Evolutionary conservation across 2,329 filamentous ascomycete species (phyloP).

Genomic region (Triangularia setosa): DNA sequence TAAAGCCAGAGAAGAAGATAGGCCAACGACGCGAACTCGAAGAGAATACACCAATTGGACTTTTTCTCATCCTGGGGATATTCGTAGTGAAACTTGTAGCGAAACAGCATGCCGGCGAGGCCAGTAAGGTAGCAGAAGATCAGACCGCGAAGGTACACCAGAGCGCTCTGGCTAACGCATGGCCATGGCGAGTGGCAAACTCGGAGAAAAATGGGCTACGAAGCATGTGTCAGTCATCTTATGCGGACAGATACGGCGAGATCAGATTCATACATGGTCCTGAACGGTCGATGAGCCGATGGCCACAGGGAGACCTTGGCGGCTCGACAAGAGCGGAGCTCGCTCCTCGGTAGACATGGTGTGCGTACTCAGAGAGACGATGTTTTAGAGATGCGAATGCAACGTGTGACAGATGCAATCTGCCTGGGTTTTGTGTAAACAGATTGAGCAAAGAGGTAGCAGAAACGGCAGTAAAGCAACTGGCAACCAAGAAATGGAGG

Average conservation of each 20-base stretch:
- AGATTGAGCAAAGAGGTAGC: not conserved
- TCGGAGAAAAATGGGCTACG: constrained; percentile 48
- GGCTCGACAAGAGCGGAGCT: constrained; percentile 12
- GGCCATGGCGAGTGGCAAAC: constrained; percentile 50
- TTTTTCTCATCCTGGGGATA: constrained; percentile 33
- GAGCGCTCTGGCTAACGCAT: constrained; percentile 42
- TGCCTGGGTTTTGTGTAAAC: not conserved
- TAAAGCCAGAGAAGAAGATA: constrained; percentile 43
- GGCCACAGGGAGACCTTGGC: constrained; percentile 12
- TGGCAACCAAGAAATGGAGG: not conserved
- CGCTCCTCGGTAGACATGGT: constrained; percentile 10
- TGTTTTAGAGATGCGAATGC: not conserved
- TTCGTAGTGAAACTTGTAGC: constrained; percentile 40
- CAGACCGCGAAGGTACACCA: constrained; percentile 42
- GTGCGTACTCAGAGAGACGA: not conserved
- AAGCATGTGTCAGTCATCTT: constrained; percentile 16
- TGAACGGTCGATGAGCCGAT: constrained; percentile 14
- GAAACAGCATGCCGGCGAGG: constrained; percentile 39
- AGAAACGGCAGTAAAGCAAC: constrained; percentile 6
- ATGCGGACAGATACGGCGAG: not conserved
- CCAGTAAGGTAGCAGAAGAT: constrained; percentile 43
- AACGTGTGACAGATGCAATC: not conserved
- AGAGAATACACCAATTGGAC: constrained; percentile 41
- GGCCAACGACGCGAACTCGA: constrained; percentile 47
- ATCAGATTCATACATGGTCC: constrained; percentile 14